phyloP scores from a whole-genome alignment of 2,329 filamentous ascomycete species.

The Diaporthe sp. region DNA sequence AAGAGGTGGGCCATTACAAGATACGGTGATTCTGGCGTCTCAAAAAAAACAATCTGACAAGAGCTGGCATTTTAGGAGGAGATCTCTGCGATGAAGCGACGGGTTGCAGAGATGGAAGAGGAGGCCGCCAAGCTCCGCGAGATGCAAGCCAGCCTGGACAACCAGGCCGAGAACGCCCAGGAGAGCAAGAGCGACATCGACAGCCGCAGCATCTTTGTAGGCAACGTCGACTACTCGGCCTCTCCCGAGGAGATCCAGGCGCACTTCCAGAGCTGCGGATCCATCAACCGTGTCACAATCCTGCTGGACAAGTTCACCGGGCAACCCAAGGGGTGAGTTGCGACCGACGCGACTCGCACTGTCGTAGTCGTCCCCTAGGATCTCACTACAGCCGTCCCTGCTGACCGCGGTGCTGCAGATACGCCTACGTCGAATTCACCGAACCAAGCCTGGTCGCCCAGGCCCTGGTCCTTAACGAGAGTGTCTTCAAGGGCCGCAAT shows the following conservation, averaged over 20 bases:
- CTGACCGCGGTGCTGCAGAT: constrained; percentile 64
- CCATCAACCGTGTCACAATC: constrained; percentile 98
- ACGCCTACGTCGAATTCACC: constrained; percentile 83
- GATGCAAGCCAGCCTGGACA: constrained; percentile 88
- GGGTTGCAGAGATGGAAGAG: constrained; percentile 90
- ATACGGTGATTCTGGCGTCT: constrained; percentile 37
- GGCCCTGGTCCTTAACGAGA: constrained; percentile 89
- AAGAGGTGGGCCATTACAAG: constrained; percentile 53
- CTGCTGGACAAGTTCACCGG: constrained; percentile 98
- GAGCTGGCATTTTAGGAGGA: constrained; percentile 66
- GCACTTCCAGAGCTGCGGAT: constrained; percentile 96
- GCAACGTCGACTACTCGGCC: constrained; percentile 97
- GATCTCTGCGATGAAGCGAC: constrained; percentile 87
- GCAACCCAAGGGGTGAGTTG: constrained; percentile 93
- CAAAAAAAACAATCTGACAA: constrained; percentile 34
- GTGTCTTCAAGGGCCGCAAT: constrained; percentile 92
- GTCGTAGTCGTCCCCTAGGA: background rate
- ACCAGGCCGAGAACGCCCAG: constrained; percentile 82
- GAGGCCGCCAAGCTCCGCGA: constrained; percentile 87
- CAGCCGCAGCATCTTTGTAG: constrained; percentile 95
- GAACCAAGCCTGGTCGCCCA: constrained; percentile 34
- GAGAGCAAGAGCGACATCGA: constrained; percentile 98
- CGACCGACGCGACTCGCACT: constrained; percentile 12
- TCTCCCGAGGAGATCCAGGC: constrained; percentile 98
- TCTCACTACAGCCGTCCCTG: background rate